Evolutionary conservation across 2,329 filamentous ascomycete species (phyloP), one percentile per base, ranked within the genome.

Genomic region (Trichothecium sympodiale): DNA sequence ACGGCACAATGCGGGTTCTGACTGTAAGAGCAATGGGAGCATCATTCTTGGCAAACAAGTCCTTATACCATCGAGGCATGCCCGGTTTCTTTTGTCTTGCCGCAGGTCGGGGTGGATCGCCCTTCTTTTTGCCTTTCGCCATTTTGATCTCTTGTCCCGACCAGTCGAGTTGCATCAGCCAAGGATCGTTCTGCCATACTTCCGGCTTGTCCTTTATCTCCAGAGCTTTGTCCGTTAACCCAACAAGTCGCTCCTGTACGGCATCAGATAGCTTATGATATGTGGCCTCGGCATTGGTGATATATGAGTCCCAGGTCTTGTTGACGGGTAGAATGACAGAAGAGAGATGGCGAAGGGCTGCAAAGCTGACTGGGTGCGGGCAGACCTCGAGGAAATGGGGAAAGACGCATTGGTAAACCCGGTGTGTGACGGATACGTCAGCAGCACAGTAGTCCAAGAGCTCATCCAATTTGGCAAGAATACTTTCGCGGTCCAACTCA

Each of bases 291-390:
- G 91, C 81, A 39, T 83, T 89, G 9, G 71, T 63, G 31, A 96
- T 69, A 52, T 98, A 98, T 2, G 75, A 64, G 41, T 89, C 74
- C 93, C 93, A 98, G 0, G 82, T 79, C 48, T 81, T 74, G 54
- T 96, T 77, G 31, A 96, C 83, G 0, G 91, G 91, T 7, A 98
- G 64, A 33, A 96, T 94, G 43, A 94, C 87, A 0, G 88, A 82
- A 1, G 88, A 87, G n/a, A 98, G 69, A 54, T 96, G 91, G 13
- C 91, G 75, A 14, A 98, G 67, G 2, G 91, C 91, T 3, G 86
- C 89, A 51, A 98, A 98, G 59, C 88, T 96, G 50, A 98, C 91
- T 0, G 91, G 91, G 57, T 98, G 93, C 1, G 91, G 91, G 52
- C 91, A 98, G 17, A 83, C 84, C 31, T 86, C 69, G 15, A 95